Percentiles rank a stretch among this genome's conserved stretches.
phyloP scores from a whole-genome alignment of 305 asterid genomes.

The Fraxinus velutina region DNA sequence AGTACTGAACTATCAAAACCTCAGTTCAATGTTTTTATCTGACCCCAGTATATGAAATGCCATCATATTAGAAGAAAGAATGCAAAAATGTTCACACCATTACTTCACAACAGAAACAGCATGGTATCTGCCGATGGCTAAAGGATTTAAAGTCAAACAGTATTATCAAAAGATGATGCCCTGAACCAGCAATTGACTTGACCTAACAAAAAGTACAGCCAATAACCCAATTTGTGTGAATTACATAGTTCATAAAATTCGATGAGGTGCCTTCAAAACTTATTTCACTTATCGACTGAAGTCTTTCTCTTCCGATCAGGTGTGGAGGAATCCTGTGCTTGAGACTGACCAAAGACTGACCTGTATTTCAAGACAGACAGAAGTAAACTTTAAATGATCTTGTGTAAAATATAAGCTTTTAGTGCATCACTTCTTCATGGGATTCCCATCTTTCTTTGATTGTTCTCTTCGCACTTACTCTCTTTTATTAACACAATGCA shows the following conservation, averaged over 20 bases:
- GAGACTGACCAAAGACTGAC: constrained; percentile 71
- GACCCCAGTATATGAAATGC: background rate
- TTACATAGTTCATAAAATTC: background rate
- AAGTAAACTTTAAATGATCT: background rate
- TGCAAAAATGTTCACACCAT: background rate
- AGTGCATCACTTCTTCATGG: background rate
- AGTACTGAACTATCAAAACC: background rate
- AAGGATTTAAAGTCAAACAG: background rate
- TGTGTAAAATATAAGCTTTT: background rate
- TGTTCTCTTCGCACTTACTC: background rate
- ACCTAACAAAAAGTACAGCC: background rate
- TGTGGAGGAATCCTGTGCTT: constrained; percentile 45
- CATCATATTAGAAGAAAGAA: background rate
- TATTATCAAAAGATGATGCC: background rate
- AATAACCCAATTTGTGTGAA: background rate
- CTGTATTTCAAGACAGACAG: constrained; percentile 34
- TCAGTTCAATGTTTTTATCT: background rate
- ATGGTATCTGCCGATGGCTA: background rate
- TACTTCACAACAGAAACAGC: background rate
- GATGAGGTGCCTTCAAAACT: background rate
- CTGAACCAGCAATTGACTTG: background rate
- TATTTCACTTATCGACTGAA: constrained; percentile 25
- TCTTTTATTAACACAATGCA: background rate
- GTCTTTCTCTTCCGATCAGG: constrained; percentile 45
- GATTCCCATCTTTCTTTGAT: background rate